These are phyloP conservation scores for Hypoxylon lienhwacheense DNA, from an alignment of 495 filamentous ascomycete genomes.

Conservation along the genomic window DNA sequence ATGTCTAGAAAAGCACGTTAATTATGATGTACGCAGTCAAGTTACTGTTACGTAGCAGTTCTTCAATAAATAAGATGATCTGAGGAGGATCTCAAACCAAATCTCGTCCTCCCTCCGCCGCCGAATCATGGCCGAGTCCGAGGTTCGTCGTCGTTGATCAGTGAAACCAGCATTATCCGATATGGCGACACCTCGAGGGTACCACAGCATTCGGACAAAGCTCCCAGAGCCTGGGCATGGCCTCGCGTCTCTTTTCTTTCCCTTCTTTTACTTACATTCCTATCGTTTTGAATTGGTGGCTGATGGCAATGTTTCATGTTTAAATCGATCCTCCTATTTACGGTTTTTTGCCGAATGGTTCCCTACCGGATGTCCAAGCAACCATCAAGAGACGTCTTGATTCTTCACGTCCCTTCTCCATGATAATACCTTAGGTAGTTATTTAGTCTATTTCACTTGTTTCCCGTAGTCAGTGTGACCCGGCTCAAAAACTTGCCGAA, in stretches of 20 bases:
- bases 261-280: not conserved
- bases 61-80: slow-evolving; percentile 13
- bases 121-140: slow-evolving; percentile 24
- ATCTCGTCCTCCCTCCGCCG: slow-evolving; percentile 21
- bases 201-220: slow-evolving; percentile 28
- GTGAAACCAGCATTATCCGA: slow-evolving; percentile 35
- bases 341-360: slow-evolving; percentile 22
- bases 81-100: slow-evolving; percentile 34
- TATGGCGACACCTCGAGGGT: slow-evolving; percentile 26
- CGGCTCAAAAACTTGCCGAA: slow-evolving; percentile 16
- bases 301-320: slow-evolving; percentile 39
- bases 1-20: slow-evolving; percentile 8
- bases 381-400: slow-evolving; percentile 33
- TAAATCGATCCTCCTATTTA: slow-evolving; percentile 27
- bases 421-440: no score
- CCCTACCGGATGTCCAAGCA: slow-evolving; percentile 17
- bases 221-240: slow-evolving; percentile 20
- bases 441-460: no score
- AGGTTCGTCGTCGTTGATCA: slow-evolving; percentile 21
- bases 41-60: slow-evolving; percentile 26
- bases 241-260: not conserved
- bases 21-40: slow-evolving; percentile 8
- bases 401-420: slow-evolving; percentile 19
- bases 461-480: no score
- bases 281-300: slow-evolving; percentile 26